These are phyloP conservation scores for Przewalskia tangutica DNA, from an alignment of 257 asterid genomes.

Conservation along the genomic window DNA sequence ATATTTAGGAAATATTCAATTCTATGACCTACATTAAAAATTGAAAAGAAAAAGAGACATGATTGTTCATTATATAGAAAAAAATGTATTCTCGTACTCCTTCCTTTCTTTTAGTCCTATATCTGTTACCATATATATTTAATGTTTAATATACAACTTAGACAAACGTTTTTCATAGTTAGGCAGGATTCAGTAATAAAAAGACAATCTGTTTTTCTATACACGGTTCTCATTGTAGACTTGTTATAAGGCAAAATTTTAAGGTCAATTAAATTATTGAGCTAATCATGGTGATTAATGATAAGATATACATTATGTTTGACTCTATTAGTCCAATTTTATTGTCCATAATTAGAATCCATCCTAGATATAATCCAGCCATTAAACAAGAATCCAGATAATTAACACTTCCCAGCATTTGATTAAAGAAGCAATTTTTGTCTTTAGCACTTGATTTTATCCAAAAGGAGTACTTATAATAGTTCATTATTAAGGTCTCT, in stretches of 20 bases:
- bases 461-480: background rate
- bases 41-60: background rate
- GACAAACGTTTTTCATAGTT: background rate
- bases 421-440: background rate
- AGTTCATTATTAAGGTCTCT: background rate
- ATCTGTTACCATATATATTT: too few relatives aligned
- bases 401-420: background rate
- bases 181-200: background rate
- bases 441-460: background rate
- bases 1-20: too few relatives aligned
- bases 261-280: background rate
- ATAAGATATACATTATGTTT: background rate
- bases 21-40: background rate
- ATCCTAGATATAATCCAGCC: background rate
- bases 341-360: background rate
- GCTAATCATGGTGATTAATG: too few relatives aligned
- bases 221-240: background rate
- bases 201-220: background rate
- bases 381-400: background rate
- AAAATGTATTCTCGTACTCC: background rate
- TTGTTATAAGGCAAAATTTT: background rate
- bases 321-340: background rate
- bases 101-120: background rate
- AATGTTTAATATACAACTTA: background rate
- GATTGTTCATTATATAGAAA: background rate